phyloP scores from a whole-genome alignment of 139 green algal genomes.

The Chlamydomonas sp. region DNA sequence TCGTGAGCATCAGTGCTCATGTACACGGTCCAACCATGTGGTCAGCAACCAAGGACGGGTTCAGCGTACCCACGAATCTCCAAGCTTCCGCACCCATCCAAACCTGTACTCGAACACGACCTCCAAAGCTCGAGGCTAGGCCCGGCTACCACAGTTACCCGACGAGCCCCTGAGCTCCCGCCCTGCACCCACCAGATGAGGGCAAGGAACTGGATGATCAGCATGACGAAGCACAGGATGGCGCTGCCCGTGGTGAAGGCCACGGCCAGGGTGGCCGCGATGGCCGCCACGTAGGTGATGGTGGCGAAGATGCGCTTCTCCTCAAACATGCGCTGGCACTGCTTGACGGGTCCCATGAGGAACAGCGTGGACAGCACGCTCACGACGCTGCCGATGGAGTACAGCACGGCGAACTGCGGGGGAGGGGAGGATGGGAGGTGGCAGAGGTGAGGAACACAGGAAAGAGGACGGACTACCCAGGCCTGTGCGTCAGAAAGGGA shows the following conservation, averaged over 20 bases:
- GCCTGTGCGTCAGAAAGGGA: neutral
- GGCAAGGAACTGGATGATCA: conserved; percentile 46
- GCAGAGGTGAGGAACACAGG: neutral
- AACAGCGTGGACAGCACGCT: conserved; percentile 23
- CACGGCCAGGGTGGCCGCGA: conserved; percentile 48
- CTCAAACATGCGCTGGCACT: conserved; percentile 56
- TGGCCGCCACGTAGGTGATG: conserved; percentile 40
- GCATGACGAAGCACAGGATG: conserved; percentile 43
- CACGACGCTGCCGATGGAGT: conserved; percentile 28
- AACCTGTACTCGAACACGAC: no score
- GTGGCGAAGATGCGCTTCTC: conserved; percentile 50
- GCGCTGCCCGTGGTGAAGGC: conserved; percentile 50
- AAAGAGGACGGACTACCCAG: neutral
- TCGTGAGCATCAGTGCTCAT: no score
- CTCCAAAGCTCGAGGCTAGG: no score
- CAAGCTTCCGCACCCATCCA: no score
- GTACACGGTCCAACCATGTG: no score
- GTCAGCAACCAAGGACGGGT: no score
- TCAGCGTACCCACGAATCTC: no score
- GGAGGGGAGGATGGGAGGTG: neutral
- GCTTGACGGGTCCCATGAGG: conserved; percentile 40
- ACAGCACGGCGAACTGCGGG: conserved; percentile 8
- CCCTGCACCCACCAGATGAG: conserved; percentile 41
- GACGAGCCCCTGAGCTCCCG: neutral
- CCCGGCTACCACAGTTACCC: neutral